phyloP scores from a whole-genome alignment of 306 rosid species.

The Lathyrus sativus region DNA sequence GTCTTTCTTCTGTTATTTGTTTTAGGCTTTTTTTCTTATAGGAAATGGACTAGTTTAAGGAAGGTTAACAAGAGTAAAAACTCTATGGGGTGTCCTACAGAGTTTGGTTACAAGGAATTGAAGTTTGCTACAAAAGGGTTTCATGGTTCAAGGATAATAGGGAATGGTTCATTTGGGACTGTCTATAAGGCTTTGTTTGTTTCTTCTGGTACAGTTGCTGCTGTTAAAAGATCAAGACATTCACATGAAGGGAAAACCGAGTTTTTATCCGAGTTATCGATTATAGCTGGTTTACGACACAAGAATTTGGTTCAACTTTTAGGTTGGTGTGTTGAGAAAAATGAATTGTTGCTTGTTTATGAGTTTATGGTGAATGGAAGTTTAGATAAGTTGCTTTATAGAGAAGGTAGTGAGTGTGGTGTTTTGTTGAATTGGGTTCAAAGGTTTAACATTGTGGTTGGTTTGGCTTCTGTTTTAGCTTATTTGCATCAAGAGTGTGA shows the following conservation, averaged over 20 bases:
- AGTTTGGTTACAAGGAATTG: slow-evolving; percentile 65
- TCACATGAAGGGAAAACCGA: slow-evolving; percentile 40
- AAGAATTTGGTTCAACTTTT: slow-evolving; percentile 79
- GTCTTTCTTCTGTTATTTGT: slow-evolving; percentile 45
- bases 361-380: slow-evolving; percentile 54
- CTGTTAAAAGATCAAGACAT: slow-evolving; percentile 45
- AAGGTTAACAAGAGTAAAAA: slow-evolving; percentile 23
- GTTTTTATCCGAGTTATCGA: slow-evolving; percentile 39
- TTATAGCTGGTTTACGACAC: slow-evolving; percentile 76
- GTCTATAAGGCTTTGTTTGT: slow-evolving; percentile 72
- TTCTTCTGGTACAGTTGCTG: slow-evolving; percentile 52
- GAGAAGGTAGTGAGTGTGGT: slow-evolving; percentile 14
- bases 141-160: slow-evolving; percentile 70
- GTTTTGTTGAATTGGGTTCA: slow-evolving; percentile 38
- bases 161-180: slow-evolving; percentile 83
- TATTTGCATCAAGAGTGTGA: slow-evolving; percentile 81
- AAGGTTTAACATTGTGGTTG: slow-evolving; percentile 39
- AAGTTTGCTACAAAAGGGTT: slow-evolving; percentile 69
- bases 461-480: slow-evolving; percentile 45
- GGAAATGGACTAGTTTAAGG: slow-evolving; percentile 48
- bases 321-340: slow-evolving; percentile 89
- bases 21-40: slow-evolving; percentile 51
- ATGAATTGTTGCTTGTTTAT: slow-evolving; percentile 74
- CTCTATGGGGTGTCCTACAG: slow-evolving; percentile 64
- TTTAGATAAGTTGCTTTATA: slow-evolving; percentile 40